phyloP scores from a whole-genome alignment of 176 grass and related monocot genomes.

The Raddia guianensis region DNA sequence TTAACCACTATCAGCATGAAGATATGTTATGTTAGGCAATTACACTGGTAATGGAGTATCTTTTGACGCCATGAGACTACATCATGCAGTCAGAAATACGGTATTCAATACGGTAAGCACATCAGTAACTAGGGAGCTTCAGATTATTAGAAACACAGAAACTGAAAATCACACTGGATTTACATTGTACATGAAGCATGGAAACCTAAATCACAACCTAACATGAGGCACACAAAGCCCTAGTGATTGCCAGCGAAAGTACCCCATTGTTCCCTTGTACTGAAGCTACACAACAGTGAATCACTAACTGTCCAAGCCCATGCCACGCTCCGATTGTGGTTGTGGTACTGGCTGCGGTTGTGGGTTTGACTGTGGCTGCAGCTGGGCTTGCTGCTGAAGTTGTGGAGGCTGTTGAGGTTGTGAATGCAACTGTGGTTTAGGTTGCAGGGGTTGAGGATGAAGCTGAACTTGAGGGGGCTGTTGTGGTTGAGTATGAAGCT shows the following conservation, averaged over 20 bases:
- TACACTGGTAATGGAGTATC: conserved; percentile 33
- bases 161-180: conserved; percentile 55
- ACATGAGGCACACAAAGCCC: conserved; percentile 14
- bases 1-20: conserved; percentile 30
- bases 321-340: conserved; percentile 12
- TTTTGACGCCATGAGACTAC: conserved; percentile 25
- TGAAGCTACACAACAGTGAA: conserved; percentile 32
- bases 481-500: conserved; percentile 30
- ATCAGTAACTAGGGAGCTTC: conserved; percentile 53
- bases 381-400: neutral
- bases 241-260: conserved; percentile 40
- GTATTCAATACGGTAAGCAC: conserved; percentile 3
- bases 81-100: conserved; percentile 33
- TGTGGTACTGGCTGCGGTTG: conserved; percentile 12
- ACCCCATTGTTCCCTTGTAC: conserved; percentile 27
- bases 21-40: conserved; percentile 19
- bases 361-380: neutral
- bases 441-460: conserved; percentile 5
- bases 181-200: conserved; percentile 58
- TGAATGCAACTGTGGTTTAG: neutral
- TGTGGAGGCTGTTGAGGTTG: conserved; percentile 1
- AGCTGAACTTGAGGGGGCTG: neutral
- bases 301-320: conserved; percentile 41
- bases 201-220: conserved; percentile 50
- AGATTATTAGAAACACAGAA: conserved; percentile 48